These are phyloP conservation scores for Clarireedia hainanense DNA, from an alignment of 2,329 filamentous ascomycete species.

Conservation along the genomic window DNA sequence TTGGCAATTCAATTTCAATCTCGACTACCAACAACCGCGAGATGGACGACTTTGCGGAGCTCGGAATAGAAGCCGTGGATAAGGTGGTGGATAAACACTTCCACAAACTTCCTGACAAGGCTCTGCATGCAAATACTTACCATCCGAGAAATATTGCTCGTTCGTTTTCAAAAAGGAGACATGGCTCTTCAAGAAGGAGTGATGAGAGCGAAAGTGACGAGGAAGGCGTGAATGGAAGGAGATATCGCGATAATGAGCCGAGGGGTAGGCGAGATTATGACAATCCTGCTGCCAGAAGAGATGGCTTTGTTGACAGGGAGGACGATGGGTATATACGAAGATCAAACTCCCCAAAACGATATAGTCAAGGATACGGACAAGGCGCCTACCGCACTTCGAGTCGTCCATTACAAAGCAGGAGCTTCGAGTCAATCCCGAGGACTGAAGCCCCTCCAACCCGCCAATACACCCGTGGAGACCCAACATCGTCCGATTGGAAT, in stretches of 20 bases:
- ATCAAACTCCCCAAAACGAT: too few species aligned
- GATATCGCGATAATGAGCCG: not conserved
- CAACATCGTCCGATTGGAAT: too few species aligned
- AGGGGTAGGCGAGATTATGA: not conserved
- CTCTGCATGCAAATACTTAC: not conserved
- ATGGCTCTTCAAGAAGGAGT: not conserved
- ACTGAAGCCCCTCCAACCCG: too few species aligned
- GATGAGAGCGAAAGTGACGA: not conserved
- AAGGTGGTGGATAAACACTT: conserved; percentile 12
- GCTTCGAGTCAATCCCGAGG: too few species aligned
- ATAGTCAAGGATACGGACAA: too few species aligned
- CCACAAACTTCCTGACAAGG: conserved; percentile 16
- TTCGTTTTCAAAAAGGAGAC: not conserved
- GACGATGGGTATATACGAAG: too few species aligned
- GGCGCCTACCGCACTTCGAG: too few species aligned
- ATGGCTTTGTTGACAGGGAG: not conserved
- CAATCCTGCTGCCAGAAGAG: not conserved
- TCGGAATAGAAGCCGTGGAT: conserved; percentile 1
- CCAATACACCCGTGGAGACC: too few species aligned
- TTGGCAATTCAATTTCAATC: not conserved
- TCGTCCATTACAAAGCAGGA: too few species aligned
- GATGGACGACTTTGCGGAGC: not conserved
- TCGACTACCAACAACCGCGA: not conserved
- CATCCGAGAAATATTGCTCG: not conserved
- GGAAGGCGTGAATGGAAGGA: not conserved